A percentile compares a stretch with the other conserved stretches of the same genome.
phyloP scores from a whole-genome alignment of 2,329 filamentous ascomycete genomes.

The Pestalotiopsis sp. region DNA sequence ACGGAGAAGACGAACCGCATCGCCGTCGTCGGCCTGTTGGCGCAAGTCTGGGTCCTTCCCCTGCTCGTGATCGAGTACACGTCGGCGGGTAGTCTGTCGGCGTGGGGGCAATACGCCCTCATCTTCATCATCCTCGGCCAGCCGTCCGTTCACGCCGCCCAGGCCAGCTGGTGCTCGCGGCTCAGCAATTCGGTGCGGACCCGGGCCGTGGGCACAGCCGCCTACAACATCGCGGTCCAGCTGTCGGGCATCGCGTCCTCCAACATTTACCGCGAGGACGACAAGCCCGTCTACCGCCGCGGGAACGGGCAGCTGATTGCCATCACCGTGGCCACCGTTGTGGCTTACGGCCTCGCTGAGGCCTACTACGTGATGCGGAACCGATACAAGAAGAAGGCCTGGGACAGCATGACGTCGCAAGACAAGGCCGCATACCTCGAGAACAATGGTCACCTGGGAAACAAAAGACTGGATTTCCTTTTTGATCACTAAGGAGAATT shows the following conservation, averaged over 20 bases:
- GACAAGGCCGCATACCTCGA: conserved; percentile 6
- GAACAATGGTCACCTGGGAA: conserved; percentile 4
- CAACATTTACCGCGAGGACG: conserved; percentile 51
- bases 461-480: conserved; percentile 3
- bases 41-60: conserved; percentile 36
- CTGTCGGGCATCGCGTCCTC: conserved; percentile 45
- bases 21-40: conserved; percentile 30
- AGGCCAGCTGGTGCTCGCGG: conserved; percentile 39
- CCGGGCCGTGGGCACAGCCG: conserved; percentile 39
- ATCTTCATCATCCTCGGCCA: conserved; percentile 4
- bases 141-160: conserved; percentile 34
- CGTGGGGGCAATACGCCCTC: conserved; percentile 6
- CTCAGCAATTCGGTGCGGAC: conserved; percentile 41
- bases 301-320: conserved; percentile 39
- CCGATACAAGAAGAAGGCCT: not conserved
- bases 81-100: not conserved
- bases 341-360: conserved; percentile 31
- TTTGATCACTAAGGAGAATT: not conserved
- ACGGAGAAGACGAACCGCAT: conserved; percentile 33
- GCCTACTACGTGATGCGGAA: conserved; percentile 7
- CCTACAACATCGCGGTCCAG: conserved; percentile 48
- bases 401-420: not conserved
- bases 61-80: conserved; percentile 27
- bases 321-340: conserved; percentile 33
- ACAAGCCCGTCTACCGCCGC: conserved; percentile 42